Conservation (phyloP, 345 rosid species). For the Ceriops tagal region DNA sequence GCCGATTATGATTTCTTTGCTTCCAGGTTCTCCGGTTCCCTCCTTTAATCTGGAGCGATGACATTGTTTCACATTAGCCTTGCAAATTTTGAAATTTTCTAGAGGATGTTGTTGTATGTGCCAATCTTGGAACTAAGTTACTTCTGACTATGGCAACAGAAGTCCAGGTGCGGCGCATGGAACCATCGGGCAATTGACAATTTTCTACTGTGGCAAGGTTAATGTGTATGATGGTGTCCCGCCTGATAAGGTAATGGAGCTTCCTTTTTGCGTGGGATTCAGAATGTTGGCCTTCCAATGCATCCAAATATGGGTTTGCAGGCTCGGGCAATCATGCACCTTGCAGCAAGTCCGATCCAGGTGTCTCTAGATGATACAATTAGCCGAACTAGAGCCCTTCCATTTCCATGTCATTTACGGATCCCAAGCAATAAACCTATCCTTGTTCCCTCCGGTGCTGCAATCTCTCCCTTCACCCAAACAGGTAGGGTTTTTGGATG, state of each 20-base stretch:
- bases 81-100: too few species aligned
- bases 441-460: slow-evolving; percentile 33
- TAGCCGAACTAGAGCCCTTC: slow-evolving; percentile 32
- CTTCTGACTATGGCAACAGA: slow-evolving; percentile 39
- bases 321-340: slow-evolving; percentile 81
- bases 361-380: slow-evolving; percentile 42
- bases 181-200: slow-evolving; percentile 67
- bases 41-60: not conserved
- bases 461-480: slow-evolving; percentile 41
- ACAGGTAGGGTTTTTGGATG: slow-evolving; percentile 46
- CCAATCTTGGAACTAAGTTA: slow-evolving; percentile 11
- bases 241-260: slow-evolving; percentile 71
- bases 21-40: slow-evolving; percentile 41
- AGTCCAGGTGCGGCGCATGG: slow-evolving; percentile 43
- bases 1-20: slow-evolving; percentile 41
- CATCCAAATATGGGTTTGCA: slow-evolving; percentile 50
- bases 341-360: slow-evolving; percentile 64
- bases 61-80: too few species aligned
- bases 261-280: slow-evolving; percentile 37
- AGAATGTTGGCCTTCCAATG: slow-evolving; percentile 39
- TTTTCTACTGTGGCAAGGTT: slow-evolving; percentile 89
- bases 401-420: slow-evolving; percentile 40
- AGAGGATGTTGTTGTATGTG: not conserved
- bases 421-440: slow-evolving; percentile 26
- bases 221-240: slow-evolving; percentile 82